A percentile compares a stretch with the other conserved stretches of the same genome.
These are phyloP conservation scores for Alternaria triticimaculans DNA, from an alignment of 2,329 filamentous ascomycete genomes.

Conservation along the genomic window DNA sequence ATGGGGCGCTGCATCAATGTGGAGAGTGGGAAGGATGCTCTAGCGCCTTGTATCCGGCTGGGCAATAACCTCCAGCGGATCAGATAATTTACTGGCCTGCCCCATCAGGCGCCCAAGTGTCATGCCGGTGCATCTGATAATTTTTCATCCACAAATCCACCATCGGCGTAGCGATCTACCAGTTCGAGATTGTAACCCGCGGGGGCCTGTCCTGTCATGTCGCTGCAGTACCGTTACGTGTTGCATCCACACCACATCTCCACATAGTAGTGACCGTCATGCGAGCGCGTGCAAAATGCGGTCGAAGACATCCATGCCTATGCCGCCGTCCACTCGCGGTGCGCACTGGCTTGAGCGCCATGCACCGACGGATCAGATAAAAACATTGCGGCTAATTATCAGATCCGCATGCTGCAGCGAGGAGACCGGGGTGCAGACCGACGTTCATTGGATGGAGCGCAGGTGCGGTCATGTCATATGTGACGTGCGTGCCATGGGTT, in stretches of 20 bases:
- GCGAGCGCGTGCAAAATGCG: slow-evolving; percentile 15
- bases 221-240: slow-evolving; percentile 25
- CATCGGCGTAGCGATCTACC: slow-evolving; percentile 3
- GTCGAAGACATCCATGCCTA: neutral
- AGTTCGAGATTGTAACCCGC: neutral
- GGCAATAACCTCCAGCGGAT: slow-evolving; percentile 7
- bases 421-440: neutral
- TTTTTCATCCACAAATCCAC: neutral
- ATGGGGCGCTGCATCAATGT: slow-evolving; percentile 4
- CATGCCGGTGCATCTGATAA: slow-evolving; percentile 14
- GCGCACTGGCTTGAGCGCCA: slow-evolving; percentile 6
- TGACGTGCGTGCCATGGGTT: slow-evolving; percentile 16
- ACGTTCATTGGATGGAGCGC: slow-evolving; percentile 1
- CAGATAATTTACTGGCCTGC: slow-evolving; percentile 21
- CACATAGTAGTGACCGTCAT: slow-evolving; percentile 9
- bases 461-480: neutral
- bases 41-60: slow-evolving; percentile 12
- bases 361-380: slow-evolving; percentile 17
- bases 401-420: slow-evolving; percentile 40
- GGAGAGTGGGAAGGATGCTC: slow-evolving; percentile 7
- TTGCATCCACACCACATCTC: slow-evolving; percentile 16
- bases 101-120: slow-evolving; percentile 9
- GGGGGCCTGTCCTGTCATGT: neutral
- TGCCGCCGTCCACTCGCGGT: neutral
- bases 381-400: slow-evolving; percentile 37